These are phyloP conservation scores for Anthoceros angustus DNA, from an alignment of 225 moss, liverwort and hornwort genomes.

Conservation along the genomic window DNA sequence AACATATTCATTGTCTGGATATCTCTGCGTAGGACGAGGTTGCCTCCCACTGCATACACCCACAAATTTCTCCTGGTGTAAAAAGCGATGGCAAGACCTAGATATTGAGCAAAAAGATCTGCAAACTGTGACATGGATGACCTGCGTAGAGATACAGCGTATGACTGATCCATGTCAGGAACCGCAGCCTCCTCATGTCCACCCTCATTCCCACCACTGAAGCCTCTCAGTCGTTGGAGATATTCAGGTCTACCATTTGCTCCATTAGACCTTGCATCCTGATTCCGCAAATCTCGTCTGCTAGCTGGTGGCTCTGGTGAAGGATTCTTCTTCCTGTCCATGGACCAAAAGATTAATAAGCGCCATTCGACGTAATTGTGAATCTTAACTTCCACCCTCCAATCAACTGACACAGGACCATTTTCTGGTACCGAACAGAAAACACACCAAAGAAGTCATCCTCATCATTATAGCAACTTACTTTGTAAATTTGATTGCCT, in stretches of 20 bases:
- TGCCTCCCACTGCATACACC: constrained; percentile 35
- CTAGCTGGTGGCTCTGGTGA: constrained; percentile 31
- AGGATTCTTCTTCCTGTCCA: constrained; percentile 24
- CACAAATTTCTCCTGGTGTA: neutral
- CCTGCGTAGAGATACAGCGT: constrained; percentile 32
- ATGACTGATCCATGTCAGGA: constrained; percentile 15
- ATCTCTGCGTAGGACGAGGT: constrained; percentile 40
- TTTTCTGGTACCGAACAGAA: neutral
- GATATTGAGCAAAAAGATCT: neutral
- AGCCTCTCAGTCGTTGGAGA: constrained; percentile 8
- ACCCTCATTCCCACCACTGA: constrained; percentile 26
- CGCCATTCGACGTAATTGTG: neutral
- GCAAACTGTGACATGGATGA: constrained; percentile 1
- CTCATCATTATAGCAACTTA: constrained; percentile 8
- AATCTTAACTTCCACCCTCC: neutral
- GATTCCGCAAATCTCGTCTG: constrained; percentile 40
- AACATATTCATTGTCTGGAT: constrained; percentile 32
- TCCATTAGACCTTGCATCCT: constrained; percentile 32
- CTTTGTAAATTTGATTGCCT: constrained; percentile 97
- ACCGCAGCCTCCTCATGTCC: too few relatives aligned
- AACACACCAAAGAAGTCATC: neutral
- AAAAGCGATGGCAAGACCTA: neutral
- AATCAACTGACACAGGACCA: neutral
- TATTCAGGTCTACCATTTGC: constrained; percentile 24
- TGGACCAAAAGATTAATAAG: neutral